These are phyloP conservation scores for Kalanchoe fedtschenkoi DNA, from an alignment of 164 flowering plant genomes.

Conservation along the genomic window DNA sequence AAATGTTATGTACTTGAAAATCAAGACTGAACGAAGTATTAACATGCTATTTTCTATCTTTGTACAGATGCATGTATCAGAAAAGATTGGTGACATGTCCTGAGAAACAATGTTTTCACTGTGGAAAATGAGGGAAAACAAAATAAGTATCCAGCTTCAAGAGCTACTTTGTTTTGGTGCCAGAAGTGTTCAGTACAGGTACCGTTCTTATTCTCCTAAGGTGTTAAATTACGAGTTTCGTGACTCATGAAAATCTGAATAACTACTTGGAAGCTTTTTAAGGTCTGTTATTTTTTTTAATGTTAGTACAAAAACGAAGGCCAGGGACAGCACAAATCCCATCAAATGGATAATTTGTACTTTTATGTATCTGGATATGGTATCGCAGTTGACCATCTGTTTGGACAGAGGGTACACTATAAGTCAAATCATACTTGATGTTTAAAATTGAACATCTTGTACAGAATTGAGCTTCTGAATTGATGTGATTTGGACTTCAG, in stretches of 20 bases:
- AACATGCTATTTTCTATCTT: background rate
- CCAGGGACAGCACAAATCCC: no score
- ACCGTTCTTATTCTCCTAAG: background rate
- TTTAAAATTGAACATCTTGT: background rate
- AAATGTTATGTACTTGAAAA: no score
- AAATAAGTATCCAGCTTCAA: slow-evolving; percentile 46
- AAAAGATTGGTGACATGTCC: slow-evolving; percentile 49
- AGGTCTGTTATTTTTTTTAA: background rate
- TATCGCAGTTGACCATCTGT: background rate
- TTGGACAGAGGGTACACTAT: no score
- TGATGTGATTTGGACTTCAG: slow-evolving; percentile 54
- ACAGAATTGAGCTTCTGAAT: slow-evolving; percentile 81
- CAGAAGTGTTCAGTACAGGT: slow-evolving; percentile 79
- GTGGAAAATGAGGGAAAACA: slow-evolving; percentile 92
- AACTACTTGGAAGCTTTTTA: background rate
- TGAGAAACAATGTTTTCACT: slow-evolving; percentile 74
- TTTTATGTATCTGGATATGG: background rate
- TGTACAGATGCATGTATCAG: slow-evolving; percentile 46
- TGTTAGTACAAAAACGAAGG: background rate
- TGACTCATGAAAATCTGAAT: background rate
- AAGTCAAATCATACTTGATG: no score
- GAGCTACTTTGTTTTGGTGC: slow-evolving; percentile 62
- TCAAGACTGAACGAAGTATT: background rate
- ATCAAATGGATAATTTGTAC: no score
- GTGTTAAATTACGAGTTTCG: background rate